Percentiles rank a stretch among this genome's conserved stretches.
These are phyloP conservation scores for Purpureocillium takamizusanense DNA, from an alignment of 2,329 filamentous ascomycete genomes.

Conservation along the genomic window DNA sequence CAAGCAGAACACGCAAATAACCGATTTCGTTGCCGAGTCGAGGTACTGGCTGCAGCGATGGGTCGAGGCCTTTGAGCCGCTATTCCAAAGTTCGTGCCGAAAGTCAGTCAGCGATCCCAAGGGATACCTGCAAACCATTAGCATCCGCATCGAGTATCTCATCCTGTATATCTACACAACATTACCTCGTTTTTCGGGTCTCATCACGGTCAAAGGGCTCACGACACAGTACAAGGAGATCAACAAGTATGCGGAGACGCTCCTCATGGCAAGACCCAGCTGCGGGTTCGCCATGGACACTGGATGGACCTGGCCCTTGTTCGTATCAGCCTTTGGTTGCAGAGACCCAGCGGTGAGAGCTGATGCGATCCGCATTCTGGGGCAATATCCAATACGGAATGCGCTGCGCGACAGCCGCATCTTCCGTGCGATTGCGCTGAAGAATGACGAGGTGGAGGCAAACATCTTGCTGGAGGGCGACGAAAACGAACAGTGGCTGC, in stretches of 20 bases:
- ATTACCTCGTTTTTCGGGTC: conserved; percentile 26
- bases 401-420: conserved; percentile 32
- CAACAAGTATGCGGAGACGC: conserved; percentile 24
- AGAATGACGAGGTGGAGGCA: conserved; percentile 25
- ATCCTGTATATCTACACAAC: conserved; percentile 28
- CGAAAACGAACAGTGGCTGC: conserved; percentile 27
- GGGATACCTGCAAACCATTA: conserved; percentile 26
- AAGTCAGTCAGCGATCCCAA: conserved; percentile 13
- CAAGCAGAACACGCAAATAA: conserved; percentile 17
- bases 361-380: conserved; percentile 30
- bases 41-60: conserved; percentile 30
- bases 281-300: conserved; percentile 36
- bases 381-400: conserved; percentile 31
- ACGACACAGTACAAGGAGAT: conserved; percentile 34
- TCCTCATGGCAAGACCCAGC: conserved; percentile 24
- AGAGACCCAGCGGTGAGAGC: conserved; percentile 27
- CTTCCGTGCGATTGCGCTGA: conserved; percentile 27
- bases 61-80: conserved; percentile 25
- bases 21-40: conserved; percentile 24
- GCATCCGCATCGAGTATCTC: conserved; percentile 33
- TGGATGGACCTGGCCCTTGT: conserved; percentile 35
- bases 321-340: conserved; percentile 30
- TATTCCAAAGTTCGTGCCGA: conserved; percentile 18
- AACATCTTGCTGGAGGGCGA: conserved; percentile 20
- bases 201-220: conserved; percentile 24